phyloP scores from a whole-genome alignment of 352 stramenopile genomes.

The Elongisporangium anandrum region DNA sequence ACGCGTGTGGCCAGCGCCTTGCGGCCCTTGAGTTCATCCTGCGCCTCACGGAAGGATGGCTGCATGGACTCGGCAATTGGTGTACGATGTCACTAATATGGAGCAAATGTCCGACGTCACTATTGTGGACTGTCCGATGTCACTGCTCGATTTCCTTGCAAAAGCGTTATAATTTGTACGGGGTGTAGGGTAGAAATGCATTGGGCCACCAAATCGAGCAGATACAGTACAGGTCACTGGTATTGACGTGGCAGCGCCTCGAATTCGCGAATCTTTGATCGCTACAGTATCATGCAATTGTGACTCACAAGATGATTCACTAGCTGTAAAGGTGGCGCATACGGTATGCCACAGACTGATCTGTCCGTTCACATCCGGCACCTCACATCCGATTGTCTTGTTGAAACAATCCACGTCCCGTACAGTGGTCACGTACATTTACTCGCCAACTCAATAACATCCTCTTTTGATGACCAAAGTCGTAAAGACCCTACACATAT shows the following conservation, averaged over 20 bases:
- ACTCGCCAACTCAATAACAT: not conserved
- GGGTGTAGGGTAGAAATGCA: too few relatives aligned
- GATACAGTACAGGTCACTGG: too few relatives aligned
- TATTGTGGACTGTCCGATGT: not conserved
- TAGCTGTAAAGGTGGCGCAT: not conserved
- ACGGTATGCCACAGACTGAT: not conserved
- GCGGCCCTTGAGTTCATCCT: conserved; percentile 38
- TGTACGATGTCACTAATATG: not conserved
- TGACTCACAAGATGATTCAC: not conserved
- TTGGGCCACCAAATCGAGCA: too few relatives aligned
- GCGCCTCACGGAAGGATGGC: conserved; percentile 4
- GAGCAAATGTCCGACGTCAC: not conserved
- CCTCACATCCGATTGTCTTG: not conserved
- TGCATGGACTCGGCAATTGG: conserved; percentile 4
- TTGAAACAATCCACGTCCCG: not conserved
- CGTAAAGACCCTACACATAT: not conserved
- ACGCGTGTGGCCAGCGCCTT: conserved; percentile 27
- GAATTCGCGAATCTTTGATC: too few relatives aligned
- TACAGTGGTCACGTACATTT: not conserved
- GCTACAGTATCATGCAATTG: too few relatives aligned
- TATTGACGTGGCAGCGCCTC: too few relatives aligned
- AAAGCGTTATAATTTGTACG: too few relatives aligned
- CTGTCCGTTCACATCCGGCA: not conserved
- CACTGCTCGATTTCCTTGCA: too few relatives aligned
- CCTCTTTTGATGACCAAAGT: not conserved